Base-by-base conservation (phyloP, 495 filamentous ascomycete species). In the Trichoderma virens region DNA sequence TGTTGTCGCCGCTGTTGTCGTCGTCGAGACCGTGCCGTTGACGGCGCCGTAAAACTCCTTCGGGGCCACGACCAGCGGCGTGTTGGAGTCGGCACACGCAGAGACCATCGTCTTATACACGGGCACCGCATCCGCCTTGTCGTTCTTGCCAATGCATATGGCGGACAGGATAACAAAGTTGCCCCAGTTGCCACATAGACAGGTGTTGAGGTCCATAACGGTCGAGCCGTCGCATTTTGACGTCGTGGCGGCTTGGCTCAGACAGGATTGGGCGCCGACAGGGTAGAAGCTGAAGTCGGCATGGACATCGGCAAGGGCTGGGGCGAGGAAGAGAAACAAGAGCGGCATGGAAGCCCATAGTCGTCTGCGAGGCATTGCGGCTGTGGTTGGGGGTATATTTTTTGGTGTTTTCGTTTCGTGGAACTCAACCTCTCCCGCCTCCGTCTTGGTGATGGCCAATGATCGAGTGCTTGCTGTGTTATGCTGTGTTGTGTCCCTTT, bases 241-340 rank as follows among this genome's bases (percentile, higher is more conserved):
- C 7, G 60, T 14, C 43, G 71, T 64, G 9, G 77, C 71, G 20
- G 78, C 68, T 32, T 71, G 25, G 67, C 67, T 70, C 25, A 80
- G 65, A 59, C 79, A 82, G 45, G 68, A 35, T 41, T 76, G 78
- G 2, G 79, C 71, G 41, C 61, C 64, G 59, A 66, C 11, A 1
- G 79, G 79, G 66, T 80, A 82, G 45, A 76, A 65, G 28, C 68
- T 68, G 69, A 80, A 82, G 68, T 80, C 72, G 68, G 74, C 71
- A 4, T 69, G 20, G 51, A 70, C 28, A n/a, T 62, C 62, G 16
- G 65, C 69, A 14, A 67, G 68, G 43, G 66, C 41, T 32, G 76
- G 51, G 39, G 79, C 66, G 65, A 75, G 31, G 38, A 76, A 39
- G 43, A 80, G 67, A 65, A 67, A 63, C 39, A 75, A 30, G 20